These are phyloP conservation scores for Wallacemonas sp. DNA, from an alignment of 208 protist genomes.

Conservation along the genomic window DNA sequence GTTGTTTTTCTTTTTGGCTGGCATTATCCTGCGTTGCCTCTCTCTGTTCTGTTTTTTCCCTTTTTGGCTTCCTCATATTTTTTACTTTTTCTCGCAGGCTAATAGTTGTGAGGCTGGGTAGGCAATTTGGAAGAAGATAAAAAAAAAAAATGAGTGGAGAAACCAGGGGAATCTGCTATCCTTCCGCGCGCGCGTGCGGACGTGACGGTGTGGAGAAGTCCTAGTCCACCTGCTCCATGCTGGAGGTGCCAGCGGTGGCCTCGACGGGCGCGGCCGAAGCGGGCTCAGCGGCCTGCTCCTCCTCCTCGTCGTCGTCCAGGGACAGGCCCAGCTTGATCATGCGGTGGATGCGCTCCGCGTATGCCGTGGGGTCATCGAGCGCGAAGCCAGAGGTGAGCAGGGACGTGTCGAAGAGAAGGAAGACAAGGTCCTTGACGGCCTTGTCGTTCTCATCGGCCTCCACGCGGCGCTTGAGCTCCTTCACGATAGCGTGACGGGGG, in stretches of 20 bases:
- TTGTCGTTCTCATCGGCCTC: slow-evolving; percentile 95
- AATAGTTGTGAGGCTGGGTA: too few relatives aligned
- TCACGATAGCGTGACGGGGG: slow-evolving; percentile 96
- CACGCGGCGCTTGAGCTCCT: slow-evolving; percentile 91
- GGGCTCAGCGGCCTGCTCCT: slow-evolving; percentile 14
- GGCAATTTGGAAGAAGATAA: neutral
- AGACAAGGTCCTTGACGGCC: slow-evolving; percentile 98
- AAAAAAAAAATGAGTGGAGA: neutral
- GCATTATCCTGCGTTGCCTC: too few relatives aligned
- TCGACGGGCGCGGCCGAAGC: slow-evolving; percentile 48
- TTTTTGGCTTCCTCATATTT: neutral
- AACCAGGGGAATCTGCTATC: neutral
- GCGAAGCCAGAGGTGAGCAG: slow-evolving; percentile 98
- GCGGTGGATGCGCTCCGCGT: slow-evolving; percentile 96
- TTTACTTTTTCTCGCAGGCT: neutral
- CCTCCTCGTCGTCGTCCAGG: slow-evolving; percentile 87
- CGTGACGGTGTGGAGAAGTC: neutral
- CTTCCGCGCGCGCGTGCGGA: too few relatives aligned
- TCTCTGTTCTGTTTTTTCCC: slow-evolving; percentile 17
- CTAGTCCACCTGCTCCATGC: slow-evolving; percentile 97
- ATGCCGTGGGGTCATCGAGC: slow-evolving; percentile 95
- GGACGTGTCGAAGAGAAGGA: slow-evolving; percentile 98
- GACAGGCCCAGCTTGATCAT: slow-evolving; percentile 98
- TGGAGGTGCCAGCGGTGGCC: slow-evolving; percentile 61
- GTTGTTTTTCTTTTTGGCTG: slow-evolving; percentile 2